phyloP scores from a whole-genome alignment of 495 filamentous ascomycete genomes.

The Alectoria sarmentosa region DNA sequence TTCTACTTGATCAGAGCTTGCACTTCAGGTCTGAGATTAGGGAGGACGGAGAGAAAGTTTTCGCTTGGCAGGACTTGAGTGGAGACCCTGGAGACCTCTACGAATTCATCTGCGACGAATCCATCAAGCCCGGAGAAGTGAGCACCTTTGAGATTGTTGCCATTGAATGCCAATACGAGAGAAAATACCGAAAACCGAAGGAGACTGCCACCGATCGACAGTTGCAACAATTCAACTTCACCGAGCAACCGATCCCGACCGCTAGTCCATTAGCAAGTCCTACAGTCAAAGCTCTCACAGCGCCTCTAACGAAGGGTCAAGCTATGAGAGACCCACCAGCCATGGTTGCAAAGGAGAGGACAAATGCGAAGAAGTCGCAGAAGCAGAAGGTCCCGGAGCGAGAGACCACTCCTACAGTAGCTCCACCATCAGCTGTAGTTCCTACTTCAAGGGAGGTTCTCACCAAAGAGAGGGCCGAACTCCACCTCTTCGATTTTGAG shows the following conservation, averaged over 20 bases:
- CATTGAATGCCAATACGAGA: constrained; percentile 92
- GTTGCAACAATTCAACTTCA: constrained; percentile 72
- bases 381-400: constrained; percentile 33
- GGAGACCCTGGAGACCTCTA: constrained; percentile 90
- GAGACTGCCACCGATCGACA: constrained; percentile 77
- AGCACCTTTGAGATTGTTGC: constrained; percentile 77
- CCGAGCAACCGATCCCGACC: constrained; percentile 68
- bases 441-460: constrained; percentile 68
- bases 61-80: constrained; percentile 92
- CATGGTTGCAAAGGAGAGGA: constrained; percentile 39
- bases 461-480: constrained; percentile 68
- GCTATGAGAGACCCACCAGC: constrained; percentile 34
- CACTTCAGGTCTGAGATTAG: constrained; percentile 80
- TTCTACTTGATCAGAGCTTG: constrained; percentile 83
- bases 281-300: constrained; percentile 37
- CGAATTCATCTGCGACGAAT: constrained; percentile 88
- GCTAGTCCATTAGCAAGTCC: constrained; percentile 74
- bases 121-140: constrained; percentile 61
- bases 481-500: constrained; percentile 88
- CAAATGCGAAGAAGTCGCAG: constrained; percentile 27
- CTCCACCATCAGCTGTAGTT: constrained; percentile 53
- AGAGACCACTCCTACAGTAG: constrained; percentile 38
- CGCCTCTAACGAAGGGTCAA: constrained; percentile 25
- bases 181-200: constrained; percentile 74
- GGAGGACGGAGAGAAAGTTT: constrained; percentile 68